Percentiles rank a stretch among this genome's conserved stretches.
These are phyloP conservation scores for Amanita jacksonii DNA, from an alignment of 768 basidiomycete genomes.

Conservation along the genomic window DNA sequence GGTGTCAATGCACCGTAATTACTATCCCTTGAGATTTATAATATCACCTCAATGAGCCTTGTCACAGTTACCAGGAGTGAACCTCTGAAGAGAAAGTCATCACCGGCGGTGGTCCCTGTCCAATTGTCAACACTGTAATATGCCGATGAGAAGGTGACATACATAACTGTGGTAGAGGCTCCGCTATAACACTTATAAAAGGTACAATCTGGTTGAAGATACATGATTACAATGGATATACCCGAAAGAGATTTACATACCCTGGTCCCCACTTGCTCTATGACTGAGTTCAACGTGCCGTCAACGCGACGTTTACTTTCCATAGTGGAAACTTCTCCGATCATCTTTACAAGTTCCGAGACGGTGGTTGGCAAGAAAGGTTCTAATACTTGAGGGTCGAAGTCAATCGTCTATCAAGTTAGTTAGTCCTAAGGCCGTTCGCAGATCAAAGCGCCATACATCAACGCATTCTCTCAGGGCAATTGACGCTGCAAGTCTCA, in stretches of 20 bases:
- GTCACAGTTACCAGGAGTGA: constrained; percentile 62
- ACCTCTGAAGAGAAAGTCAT: constrained; percentile 64
- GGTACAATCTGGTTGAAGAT: constrained; percentile 49
- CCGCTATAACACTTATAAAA: constrained; percentile 47
- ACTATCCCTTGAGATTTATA: neutral
- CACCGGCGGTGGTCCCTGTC: constrained; percentile 57
- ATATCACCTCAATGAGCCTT: constrained; percentile 60
- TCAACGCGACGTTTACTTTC: constrained; percentile 76
- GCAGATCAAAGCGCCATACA: constrained; percentile 35
- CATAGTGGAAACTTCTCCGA: constrained; percentile 63
- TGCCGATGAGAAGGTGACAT: constrained; percentile 16
- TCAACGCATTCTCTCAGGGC: constrained; percentile 79
- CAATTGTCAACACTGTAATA: neutral
- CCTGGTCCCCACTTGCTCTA: constrained; percentile 41
- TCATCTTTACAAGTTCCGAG: constrained; percentile 56
- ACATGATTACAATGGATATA: neutral
- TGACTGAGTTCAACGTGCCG: constrained; percentile 55
- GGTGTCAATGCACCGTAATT: constrained; percentile 4
- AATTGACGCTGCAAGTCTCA: constrained; percentile 75
- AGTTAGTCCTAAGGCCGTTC: constrained; percentile 9
- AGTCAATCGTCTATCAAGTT: constrained; percentile 44
- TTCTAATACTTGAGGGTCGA: constrained; percentile 53
- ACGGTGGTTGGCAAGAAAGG: constrained; percentile 58
- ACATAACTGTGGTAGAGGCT: constrained; percentile 69
- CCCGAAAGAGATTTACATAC: constrained; percentile 18